Evolutionary conservation across 2,329 filamentous ascomycete species (phyloP), one percentile per base, ranked within the genome.

Genomic region (Pseudogymnoascus sp.): DNA sequence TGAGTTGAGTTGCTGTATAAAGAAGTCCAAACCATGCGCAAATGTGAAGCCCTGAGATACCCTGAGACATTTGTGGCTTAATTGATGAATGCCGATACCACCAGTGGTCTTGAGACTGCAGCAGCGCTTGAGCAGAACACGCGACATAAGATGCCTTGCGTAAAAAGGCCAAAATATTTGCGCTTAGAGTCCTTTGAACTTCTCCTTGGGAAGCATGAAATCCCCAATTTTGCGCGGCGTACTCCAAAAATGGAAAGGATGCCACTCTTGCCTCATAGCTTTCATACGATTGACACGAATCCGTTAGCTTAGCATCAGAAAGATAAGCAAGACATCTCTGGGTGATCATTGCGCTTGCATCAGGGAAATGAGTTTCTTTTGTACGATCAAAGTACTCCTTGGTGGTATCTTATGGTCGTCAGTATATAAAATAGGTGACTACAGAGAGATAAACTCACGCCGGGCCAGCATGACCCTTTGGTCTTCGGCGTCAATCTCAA

Each of bases 381-480:
- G 46, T 33, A 19, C 46, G 46, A 19, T 56, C 46, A 31, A 56
- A 56, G 8, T 56, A 56, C n/a, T 56, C 46, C n/a, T 56, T 56
- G 3, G n/a, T 8, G n/a, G 46, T 56, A 7, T 56, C 46, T 56
- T 12, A 19, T 31, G 0, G 1, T 19, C n/a, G 10, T 56, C 10
- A 56, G 46, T 2, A 56, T 33, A 12, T 33, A 33, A 33, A 16
- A 56, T 19, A 19, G n/a, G 46, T 10, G 10, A 11, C 2, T 12
- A 1, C 6, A 56, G 26, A 33, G 26, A 8, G 26, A 19, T 56
- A 33, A 56, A 56, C 46, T 56, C 33, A 2, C 46, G 26, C 10
- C 33, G 46, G 26, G 5, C 46, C 7, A 56, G 46, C 8, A 56
- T 1, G 46, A 56, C 46, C n/a, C 6, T 56, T 10, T 56, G 1